Conservation (phyloP, 768 basidiomycete species). For the Polyporus arcularius region DNA sequence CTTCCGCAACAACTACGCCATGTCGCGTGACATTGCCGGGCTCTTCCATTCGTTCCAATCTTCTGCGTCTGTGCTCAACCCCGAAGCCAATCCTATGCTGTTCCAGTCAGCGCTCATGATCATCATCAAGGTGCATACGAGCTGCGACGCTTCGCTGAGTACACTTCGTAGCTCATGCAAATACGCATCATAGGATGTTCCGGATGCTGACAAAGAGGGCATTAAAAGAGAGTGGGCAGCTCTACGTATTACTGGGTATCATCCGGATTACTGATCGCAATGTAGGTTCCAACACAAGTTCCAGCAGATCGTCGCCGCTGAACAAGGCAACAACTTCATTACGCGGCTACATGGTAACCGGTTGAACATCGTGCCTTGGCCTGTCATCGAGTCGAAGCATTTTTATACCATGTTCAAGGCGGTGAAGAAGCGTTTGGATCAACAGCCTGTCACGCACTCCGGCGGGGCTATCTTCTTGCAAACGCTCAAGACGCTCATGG, state of each 20-base stretch:
- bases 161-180: too few relatives aligned
- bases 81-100: conserved; percentile 54
- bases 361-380: conserved; percentile 64
- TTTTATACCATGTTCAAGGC: conserved; percentile 58
- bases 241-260: too few relatives aligned
- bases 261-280: too few relatives aligned
- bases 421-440: conserved; percentile 49
- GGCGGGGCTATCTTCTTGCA: conserved; percentile 57
- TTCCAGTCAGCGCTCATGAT: conserved; percentile 62
- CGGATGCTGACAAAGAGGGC: conserved; percentile 60
- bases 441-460: conserved; percentile 48
- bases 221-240: conserved; percentile 55
- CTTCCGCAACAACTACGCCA: conserved; percentile 66
- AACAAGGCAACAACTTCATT: conserved; percentile 65
- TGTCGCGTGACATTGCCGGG: conserved; percentile 59
- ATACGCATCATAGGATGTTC: conserved; percentile 53
- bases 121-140: conserved; percentile 72
- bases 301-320: conserved; percentile 60
- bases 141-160: too few relatives aligned
- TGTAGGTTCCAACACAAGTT: conserved; percentile 58
- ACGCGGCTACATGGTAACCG: conserved; percentile 57
- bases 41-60: conserved; percentile 65
- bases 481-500: conserved; percentile 64
- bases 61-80: conserved; percentile 58
- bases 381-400: conserved; percentile 61